phyloP scores from a whole-genome alignment of 768 basidiomycete genomes.

The Flagelloscypha sp. region DNA sequence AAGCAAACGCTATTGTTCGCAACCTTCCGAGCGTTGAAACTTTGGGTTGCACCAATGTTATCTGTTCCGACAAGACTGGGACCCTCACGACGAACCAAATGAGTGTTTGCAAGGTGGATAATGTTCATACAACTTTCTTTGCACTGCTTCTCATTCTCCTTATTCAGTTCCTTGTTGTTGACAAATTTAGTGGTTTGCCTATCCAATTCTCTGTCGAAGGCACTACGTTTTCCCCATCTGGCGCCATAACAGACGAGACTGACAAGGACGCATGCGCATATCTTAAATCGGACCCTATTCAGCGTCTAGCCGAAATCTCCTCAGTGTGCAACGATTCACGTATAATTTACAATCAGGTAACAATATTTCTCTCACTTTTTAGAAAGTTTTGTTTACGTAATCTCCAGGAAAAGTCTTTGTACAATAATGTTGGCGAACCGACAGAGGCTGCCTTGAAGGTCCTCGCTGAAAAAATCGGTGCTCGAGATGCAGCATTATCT shows the following conservation, averaged over 20 bases:
- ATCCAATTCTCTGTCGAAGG: slow-evolving; percentile 81
- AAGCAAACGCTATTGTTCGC: slow-evolving; percentile 95
- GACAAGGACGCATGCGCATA: slow-evolving; percentile 51
- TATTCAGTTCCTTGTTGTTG: slow-evolving; percentile 66
- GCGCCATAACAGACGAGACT: slow-evolving; percentile 59
- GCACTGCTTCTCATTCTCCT: slow-evolving; percentile 6
- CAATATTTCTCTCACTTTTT: slow-evolving; percentile 14
- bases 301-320: slow-evolving; percentile 84
- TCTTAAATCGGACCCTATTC: slow-evolving; percentile 60
- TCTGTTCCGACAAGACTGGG: slow-evolving; percentile 98
- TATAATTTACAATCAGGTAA: slow-evolving; percentile 72
- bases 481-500: slow-evolving; percentile 48
- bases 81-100: slow-evolving; percentile 96
- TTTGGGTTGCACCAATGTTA: slow-evolving; percentile 94
- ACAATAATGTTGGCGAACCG: slow-evolving; percentile 87
- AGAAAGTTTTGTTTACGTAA: slow-evolving; percentile 4
- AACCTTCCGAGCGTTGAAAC: slow-evolving; percentile 97
- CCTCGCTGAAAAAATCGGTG: slow-evolving; percentile 89
- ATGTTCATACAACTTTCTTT: slow-evolving; percentile 15
- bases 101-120: slow-evolving; percentile 87
- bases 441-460: slow-evolving; percentile 97
- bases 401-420: slow-evolving; percentile 65
- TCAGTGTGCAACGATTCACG: slow-evolving; percentile 94
- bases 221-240: slow-evolving; percentile 84
- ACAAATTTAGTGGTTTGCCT: slow-evolving; percentile 39